phyloP scores from a whole-genome alignment of 2,329 filamentous ascomycete species.

The Fusarium hostae region DNA sequence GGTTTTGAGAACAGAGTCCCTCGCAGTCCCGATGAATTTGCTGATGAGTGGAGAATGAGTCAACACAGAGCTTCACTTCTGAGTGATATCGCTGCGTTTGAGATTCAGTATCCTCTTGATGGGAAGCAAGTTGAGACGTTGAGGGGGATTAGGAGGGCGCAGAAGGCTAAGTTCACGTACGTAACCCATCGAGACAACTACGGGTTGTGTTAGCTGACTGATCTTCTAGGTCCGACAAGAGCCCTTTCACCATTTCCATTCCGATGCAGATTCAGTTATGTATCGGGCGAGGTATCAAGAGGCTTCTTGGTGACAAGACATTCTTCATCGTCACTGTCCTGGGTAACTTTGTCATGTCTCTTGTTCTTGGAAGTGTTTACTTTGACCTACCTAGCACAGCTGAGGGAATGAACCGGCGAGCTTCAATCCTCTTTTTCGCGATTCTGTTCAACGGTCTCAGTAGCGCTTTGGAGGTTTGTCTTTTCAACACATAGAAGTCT shows the following conservation, averaged over 20 bases:
- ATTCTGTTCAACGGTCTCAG: conserved; percentile 35
- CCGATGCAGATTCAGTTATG: conserved; percentile 57
- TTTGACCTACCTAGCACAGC: conserved; percentile 14
- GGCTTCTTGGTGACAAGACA: conserved; percentile 32
- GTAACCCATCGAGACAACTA: too few relatives aligned
- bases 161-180: conserved; percentile 30
- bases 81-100: conserved; percentile 47
- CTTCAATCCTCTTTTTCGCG: conserved; percentile 27
- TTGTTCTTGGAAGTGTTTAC: conserved; percentile 33
- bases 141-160: conserved; percentile 12
- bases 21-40: conserved; percentile 51
- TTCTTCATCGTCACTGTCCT: conserved; percentile 28
- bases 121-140: conserved; percentile 31
- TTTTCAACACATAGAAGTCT: not conserved
- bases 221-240: conserved; percentile 20
- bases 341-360: conserved; percentile 22
- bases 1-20: conserved; percentile 45
- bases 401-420: conserved; percentile 8
- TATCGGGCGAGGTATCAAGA: conserved; percentile 46
- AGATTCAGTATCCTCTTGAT: conserved; percentile 32
- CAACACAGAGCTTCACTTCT: conserved; percentile 36
- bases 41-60: conserved; percentile 47
- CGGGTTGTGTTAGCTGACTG: too few relatives aligned
- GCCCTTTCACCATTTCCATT: conserved; percentile 59
- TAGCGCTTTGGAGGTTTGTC: conserved; percentile 21